Percentiles rank a stretch among this genome's conserved stretches.
Conservation (phyloP, 2,329 filamentous ascomycete species). For the Sporothrix humicola region DNA sequence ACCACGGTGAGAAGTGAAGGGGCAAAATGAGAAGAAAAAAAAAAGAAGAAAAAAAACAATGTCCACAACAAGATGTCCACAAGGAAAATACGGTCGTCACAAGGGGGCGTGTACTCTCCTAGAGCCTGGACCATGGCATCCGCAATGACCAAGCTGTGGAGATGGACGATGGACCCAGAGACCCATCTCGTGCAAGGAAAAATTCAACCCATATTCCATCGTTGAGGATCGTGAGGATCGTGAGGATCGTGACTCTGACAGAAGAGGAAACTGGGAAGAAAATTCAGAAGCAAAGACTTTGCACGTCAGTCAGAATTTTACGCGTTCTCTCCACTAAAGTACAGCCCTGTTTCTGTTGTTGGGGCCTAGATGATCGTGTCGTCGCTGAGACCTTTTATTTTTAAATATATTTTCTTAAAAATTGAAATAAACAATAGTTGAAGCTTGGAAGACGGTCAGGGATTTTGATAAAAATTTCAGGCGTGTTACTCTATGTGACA, state of each 20-base stretch:
- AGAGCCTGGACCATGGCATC: not conserved
- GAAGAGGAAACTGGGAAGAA: not conserved
- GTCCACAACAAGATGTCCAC: not conserved
- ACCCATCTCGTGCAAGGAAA: not conserved
- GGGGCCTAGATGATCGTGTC: not conserved
- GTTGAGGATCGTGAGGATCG: no score
- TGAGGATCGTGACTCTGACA: constrained; percentile 20
- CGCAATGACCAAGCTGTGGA: not conserved
- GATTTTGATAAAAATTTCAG: not conserved
- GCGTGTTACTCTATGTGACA: not conserved
- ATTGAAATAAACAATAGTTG: no score
- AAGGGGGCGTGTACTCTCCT: not conserved
- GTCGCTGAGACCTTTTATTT: not conserved
- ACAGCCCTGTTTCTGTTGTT: not conserved
- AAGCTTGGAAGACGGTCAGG: no score
- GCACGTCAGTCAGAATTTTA: not conserved
- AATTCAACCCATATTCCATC: not conserved
- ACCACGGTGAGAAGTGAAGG: constrained; percentile 10
- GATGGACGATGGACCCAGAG: not conserved
- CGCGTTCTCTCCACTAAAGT: not conserved
- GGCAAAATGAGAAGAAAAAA: constrained; percentile 1
- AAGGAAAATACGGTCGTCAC: not conserved
- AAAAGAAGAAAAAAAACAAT: not conserved
- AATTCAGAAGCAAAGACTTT: not conserved
- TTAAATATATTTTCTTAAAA: not conserved